phyloP scores from a whole-genome alignment of 2,329 filamentous ascomycete species.

The Geosmithia morbida region DNA sequence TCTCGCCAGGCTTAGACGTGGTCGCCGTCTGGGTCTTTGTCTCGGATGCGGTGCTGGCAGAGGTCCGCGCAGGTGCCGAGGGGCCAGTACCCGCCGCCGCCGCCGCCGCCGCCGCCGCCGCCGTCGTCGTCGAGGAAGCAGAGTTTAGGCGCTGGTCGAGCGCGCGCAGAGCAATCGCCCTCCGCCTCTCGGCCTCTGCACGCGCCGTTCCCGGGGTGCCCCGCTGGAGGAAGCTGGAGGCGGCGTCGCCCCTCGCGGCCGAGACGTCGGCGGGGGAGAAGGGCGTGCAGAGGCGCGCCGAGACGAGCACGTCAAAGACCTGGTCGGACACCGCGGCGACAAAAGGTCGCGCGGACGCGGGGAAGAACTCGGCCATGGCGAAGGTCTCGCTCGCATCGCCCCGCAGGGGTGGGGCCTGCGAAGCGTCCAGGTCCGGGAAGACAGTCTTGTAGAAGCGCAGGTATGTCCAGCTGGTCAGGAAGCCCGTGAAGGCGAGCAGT shows the following conservation, averaged over 20 bases:
- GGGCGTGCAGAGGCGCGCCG: constrained; percentile 66
- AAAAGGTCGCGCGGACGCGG: constrained; percentile 64
- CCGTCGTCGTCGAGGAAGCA: constrained; percentile 32
- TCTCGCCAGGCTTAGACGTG: constrained; percentile 35
- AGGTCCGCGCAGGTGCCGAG: not conserved
- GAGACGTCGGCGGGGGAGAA: constrained; percentile 74
- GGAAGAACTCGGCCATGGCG: constrained; percentile 91
- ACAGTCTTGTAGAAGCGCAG: constrained; percentile 84
- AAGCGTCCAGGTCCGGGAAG: constrained; percentile 51
- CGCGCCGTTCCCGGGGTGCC: constrained; percentile 55
- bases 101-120: constrained; percentile 11
- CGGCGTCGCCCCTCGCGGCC: constrained; percentile 49
- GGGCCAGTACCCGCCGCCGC: constrained; percentile 10
- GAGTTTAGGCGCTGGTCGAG: constrained; percentile 83
- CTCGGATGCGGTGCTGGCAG: constrained; percentile 33
- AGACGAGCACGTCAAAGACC: constrained; percentile 61
- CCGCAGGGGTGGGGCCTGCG: constrained; percentile 48
- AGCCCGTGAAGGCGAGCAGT: constrained; percentile 66
- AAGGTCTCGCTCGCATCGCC: constrained; percentile 96
- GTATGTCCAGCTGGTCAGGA: constrained; percentile 87
- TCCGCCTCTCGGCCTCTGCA: constrained; percentile 80
- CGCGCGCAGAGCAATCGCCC: constrained; percentile 79
- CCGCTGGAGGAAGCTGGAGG: constrained; percentile 26
- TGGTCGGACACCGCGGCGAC: constrained; percentile 60
- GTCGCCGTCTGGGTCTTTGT: constrained; percentile 42